Conservation (phyloP, 2,329 filamentous ascomycete genomes). For the Teratosphaeria nubilosa region DNA sequence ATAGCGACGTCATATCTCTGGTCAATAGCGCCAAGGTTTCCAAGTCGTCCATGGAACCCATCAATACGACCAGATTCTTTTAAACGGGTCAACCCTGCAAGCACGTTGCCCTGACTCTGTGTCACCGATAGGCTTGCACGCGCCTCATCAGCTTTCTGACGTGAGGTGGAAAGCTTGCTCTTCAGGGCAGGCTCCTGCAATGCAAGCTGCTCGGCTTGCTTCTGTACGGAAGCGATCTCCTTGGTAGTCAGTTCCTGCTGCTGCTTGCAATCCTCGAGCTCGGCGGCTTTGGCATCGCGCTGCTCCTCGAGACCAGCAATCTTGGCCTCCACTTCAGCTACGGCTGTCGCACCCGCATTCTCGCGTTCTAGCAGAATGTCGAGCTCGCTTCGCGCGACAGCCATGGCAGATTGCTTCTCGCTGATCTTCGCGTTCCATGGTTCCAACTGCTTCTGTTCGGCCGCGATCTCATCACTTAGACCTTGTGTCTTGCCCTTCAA, state of each 20-base stretch:
- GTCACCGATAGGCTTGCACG: constrained; percentile 80
- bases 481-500: constrained; percentile 93
- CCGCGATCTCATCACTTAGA: constrained; percentile 83
- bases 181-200: constrained; percentile 74
- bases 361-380: constrained; percentile 84
- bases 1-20: constrained; percentile 95
- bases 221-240: constrained; percentile 60
- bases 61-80: constrained; percentile 94
- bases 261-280: constrained; percentile 65
- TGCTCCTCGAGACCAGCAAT: constrained; percentile 61
- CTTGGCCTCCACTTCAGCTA: constrained; percentile 75
- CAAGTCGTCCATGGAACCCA: constrained; percentile 89
- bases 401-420: constrained; percentile 86
- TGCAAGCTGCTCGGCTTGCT: constrained; percentile 61
- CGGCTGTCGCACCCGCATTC: constrained; percentile 72
- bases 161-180: constrained; percentile 73
- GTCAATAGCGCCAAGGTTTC: constrained; percentile 89
- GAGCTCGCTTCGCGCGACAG: constrained; percentile 88
- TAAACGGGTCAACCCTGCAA: constrained; percentile 84
- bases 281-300: constrained; percentile 58
- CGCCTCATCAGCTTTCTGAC: constrained; percentile 94
- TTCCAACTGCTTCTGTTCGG: constrained; percentile 86
- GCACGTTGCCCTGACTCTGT: constrained; percentile 71
- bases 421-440: constrained; percentile 97
- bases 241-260: constrained; percentile 64